Evolutionary conservation across 202 grass and related monocot genomes (phyloP).

Genomic region (Cymbopogon flexuosus): DNA sequence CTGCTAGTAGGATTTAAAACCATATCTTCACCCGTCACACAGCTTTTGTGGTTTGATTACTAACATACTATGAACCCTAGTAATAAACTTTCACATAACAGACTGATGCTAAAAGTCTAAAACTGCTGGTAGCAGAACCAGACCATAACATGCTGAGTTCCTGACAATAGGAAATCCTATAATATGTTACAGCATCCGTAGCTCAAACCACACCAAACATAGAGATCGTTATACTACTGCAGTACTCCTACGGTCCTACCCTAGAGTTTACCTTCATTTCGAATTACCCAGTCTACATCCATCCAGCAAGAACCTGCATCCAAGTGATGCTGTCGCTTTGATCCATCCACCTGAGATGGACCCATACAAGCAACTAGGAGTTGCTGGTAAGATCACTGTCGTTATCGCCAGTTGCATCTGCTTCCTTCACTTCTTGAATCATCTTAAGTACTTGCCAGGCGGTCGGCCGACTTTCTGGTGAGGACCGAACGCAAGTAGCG

Average conservation of each 20-base stretch:
- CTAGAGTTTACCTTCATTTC: not conserved
- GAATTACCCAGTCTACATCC: not conserved
- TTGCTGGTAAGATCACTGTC: constrained; percentile 70
- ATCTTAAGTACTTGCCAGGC: constrained; percentile 97
- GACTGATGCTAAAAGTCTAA: not conserved
- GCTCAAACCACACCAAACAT: constrained; percentile 21
- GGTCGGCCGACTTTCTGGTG: constrained; percentile 69
- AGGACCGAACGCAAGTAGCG: constrained; percentile 52
- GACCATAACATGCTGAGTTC: not conserved
- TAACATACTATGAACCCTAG: not conserved
- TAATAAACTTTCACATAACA: not conserved
- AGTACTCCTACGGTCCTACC: constrained; percentile 1
- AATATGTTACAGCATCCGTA: constrained; percentile 30
- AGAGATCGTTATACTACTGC: constrained; percentile 31
- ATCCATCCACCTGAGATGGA: not conserved
- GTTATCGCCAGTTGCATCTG: constrained; percentile 38
- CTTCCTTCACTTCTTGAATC: constrained; percentile 99
- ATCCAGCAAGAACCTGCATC: constrained; percentile 12
- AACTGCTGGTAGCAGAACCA: not conserved
- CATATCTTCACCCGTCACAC: not conserved
- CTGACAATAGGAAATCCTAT: not conserved
- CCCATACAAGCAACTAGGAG: constrained; percentile 43
- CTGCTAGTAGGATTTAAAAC: not conserved
- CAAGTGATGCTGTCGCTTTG: not conserved
- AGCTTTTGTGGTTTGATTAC: not conserved